phyloP scores from a whole-genome alignment of 768 basidiomycete species.

The Mycena kentingensis region DNA sequence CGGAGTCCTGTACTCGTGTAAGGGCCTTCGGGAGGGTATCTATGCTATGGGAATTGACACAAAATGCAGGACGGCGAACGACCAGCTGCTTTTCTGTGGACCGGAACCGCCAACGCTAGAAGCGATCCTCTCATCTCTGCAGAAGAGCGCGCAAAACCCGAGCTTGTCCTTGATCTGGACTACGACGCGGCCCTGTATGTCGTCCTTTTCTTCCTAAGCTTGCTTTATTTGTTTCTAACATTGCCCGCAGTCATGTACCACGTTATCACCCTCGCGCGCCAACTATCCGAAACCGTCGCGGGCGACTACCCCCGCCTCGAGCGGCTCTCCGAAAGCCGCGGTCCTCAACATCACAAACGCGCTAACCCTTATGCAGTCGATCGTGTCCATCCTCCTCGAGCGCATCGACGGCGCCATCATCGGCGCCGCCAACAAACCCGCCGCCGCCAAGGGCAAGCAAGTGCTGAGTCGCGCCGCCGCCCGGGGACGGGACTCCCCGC shows the following conservation, averaged over 20 bases:
- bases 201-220: neutral
- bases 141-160: neutral
- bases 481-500: no score
- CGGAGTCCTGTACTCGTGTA: constrained; percentile 10
- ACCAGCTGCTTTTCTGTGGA: constrained; percentile 4
- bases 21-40: neutral
- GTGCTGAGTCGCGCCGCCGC: no score
- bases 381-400: constrained; percentile 3
- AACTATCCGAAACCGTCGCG: constrained; percentile 6
- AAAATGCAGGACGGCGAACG: neutral
- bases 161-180: neutral
- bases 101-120: neutral
- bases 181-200: neutral
- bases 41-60: neutral
- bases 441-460: neutral
- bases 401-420: neutral
- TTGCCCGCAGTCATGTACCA: constrained; percentile 4
- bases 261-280: neutral
- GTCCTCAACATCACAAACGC: constrained; percentile 1
- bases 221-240: neutral
- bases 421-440: neutral
- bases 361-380: constrained; percentile 4
- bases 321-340: constrained; percentile 7
- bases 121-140: neutral
- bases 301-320: constrained; percentile 9